Evolutionary conservation across 495 filamentous ascomycete genomes (phyloP).

Genomic region (Penicillium bovifimosum): DNA sequence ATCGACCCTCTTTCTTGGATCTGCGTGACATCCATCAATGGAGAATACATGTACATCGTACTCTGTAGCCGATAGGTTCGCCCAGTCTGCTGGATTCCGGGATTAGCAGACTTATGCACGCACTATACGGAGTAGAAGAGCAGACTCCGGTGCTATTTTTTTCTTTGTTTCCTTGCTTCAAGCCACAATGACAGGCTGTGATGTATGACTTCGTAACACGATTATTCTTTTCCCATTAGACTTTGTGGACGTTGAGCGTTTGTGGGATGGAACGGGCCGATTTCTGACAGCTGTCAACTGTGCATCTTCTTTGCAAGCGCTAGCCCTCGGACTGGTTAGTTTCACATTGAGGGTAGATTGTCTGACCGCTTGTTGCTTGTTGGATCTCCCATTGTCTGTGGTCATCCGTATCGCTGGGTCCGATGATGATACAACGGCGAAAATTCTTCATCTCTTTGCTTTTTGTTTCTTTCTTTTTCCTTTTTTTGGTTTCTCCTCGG

Average conservation of each 20-base stretch:
- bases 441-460: not conserved
- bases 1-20: not conserved
- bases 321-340: not conserved
- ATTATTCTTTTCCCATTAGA: not conserved
- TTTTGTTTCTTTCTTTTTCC: not conserved
- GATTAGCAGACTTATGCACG: not conserved
- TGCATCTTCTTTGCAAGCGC: not conserved
- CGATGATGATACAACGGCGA: not conserved
- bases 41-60: not conserved
- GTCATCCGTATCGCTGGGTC: not conserved
- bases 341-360: not conserved
- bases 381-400: conserved; percentile 2
- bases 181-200: too few species aligned
- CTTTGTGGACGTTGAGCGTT: not conserved
- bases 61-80: not conserved
- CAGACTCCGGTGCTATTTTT: not conserved
- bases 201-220: not conserved
- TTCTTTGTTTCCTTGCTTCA: not conserved
- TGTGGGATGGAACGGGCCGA: conserved; percentile 3
- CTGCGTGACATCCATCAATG: not conserved
- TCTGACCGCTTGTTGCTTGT: conserved; percentile 13
- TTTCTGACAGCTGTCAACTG: conserved; percentile 6
- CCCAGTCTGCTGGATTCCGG: conserved; percentile 3
- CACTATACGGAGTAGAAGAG: too few species aligned
- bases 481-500: too few species aligned